A percentile compares a stretch with the other conserved stretches of the same genome.
These are phyloP conservation scores for Nitzschia palea DNA, from an alignment of 108 stramenopile species.

Conservation along the genomic window DNA sequence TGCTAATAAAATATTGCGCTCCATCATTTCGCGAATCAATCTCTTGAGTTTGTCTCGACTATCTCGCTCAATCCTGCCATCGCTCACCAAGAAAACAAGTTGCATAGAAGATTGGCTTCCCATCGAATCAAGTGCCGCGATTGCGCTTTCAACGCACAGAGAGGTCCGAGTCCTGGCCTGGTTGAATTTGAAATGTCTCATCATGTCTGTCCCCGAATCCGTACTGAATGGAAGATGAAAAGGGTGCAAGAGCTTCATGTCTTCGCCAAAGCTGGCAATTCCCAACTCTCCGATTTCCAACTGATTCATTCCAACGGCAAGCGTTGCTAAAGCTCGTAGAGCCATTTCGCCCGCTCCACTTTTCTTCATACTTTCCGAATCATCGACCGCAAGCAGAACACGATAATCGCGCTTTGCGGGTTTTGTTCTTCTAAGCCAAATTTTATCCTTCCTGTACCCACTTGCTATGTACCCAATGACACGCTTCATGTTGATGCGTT, in stretches of 20 bases:
- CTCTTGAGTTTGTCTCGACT: slow-evolving; percentile 80
- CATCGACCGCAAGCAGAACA: slow-evolving; percentile 95
- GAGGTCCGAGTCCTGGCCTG: slow-evolving; percentile 89
- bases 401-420: slow-evolving; percentile 97
- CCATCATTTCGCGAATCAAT: slow-evolving; percentile 88
- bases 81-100: slow-evolving; percentile 92
- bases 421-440: slow-evolving; percentile 98
- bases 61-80: slow-evolving; percentile 95
- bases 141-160: slow-evolving; percentile 84
- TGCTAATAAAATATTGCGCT: slow-evolving; percentile 89
- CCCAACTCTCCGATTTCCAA: slow-evolving; percentile 95
- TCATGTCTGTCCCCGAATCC: slow-evolving; percentile 81
- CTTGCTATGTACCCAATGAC: slow-evolving; percentile 99
- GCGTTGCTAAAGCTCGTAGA: slow-evolving; percentile 84
- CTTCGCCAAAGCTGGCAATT: slow-evolving; percentile 91
- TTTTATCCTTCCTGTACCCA: slow-evolving; percentile 98
- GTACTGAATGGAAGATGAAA: slow-evolving; percentile 90
- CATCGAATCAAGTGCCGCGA: slow-evolving; percentile 65
- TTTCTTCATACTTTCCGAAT: slow-evolving; percentile 96
- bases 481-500: slow-evolving; percentile 97
- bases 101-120: slow-evolving; percentile 77
- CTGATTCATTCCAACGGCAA: slow-evolving; percentile 91
- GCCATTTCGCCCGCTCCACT: slow-evolving; percentile 92
- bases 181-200: slow-evolving; percentile 84
- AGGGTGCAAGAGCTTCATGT: slow-evolving; percentile 87